These are phyloP conservation scores for Apiotrichum sp. DNA, from an alignment of 1,284 basidiomycete species.

Conservation along the genomic window DNA sequence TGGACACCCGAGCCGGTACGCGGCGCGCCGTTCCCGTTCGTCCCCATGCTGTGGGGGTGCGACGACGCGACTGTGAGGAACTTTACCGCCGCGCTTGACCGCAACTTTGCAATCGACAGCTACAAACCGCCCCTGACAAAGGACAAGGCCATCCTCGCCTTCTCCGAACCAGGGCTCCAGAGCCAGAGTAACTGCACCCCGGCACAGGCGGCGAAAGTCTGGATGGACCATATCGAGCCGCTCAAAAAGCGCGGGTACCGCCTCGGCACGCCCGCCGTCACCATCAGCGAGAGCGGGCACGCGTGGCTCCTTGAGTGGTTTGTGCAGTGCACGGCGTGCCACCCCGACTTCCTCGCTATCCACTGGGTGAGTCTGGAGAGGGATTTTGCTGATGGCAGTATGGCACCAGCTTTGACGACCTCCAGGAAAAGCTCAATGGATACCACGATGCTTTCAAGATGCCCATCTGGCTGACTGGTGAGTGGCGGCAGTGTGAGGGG, in stretches of 20 bases:
- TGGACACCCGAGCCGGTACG: constrained; percentile 22
- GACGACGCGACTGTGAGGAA: constrained; percentile 15
- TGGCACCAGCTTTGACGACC: constrained; percentile 51
- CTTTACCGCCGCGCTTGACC: constrained; percentile 17
- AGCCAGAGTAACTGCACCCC: constrained; percentile 27
- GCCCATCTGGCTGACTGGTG: constrained; percentile 58
- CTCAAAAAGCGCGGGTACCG: constrained; percentile 36
- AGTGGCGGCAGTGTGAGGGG: not conserved
- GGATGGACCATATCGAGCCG: constrained; percentile 28
- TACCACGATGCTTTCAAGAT: constrained; percentile 54
- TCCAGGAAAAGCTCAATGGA: constrained; percentile 53
- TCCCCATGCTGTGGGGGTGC: constrained; percentile 37
- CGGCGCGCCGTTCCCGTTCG: constrained; percentile 23
- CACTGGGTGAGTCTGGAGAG: constrained; percentile 35
- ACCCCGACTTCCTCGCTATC: constrained; percentile 50
- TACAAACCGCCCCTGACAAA: constrained; percentile 10
- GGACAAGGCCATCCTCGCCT: constrained; percentile 23
- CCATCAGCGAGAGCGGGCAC: constrained; percentile 46
- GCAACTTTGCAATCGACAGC: constrained; percentile 17
- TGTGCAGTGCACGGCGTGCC: constrained; percentile 46
- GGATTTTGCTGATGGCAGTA: constrained; percentile 52
- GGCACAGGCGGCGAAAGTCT: constrained; percentile 20
- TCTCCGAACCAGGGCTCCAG: constrained; percentile 29
- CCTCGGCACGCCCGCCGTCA: constrained; percentile 50
- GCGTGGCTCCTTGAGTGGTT: constrained; percentile 49